These are phyloP conservation scores for Barbatosphaeria neglecta DNA, from an alignment of 495 filamentous ascomycete genomes.

Conservation along the genomic window DNA sequence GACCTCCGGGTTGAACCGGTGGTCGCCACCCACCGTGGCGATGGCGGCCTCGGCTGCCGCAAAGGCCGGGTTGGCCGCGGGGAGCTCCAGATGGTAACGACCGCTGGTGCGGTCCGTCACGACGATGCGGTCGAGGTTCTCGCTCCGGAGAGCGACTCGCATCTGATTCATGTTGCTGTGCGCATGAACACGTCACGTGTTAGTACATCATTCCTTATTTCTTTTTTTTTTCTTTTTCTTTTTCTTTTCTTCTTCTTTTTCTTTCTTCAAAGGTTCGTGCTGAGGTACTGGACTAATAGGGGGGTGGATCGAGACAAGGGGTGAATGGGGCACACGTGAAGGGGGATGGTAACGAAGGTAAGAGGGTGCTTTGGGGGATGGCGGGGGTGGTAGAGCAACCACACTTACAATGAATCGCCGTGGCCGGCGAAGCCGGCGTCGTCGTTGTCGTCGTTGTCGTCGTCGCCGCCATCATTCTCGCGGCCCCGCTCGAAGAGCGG, in stretches of 20 bases:
- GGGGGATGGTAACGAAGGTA: not conserved
- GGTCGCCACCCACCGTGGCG: not conserved
- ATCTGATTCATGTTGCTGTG: no score
- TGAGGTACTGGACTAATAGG: no score
- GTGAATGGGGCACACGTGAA: not conserved
- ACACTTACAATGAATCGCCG: not conserved
- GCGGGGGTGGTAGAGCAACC: not conserved
- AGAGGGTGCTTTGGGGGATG: not conserved
- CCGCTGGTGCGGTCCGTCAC: no score
- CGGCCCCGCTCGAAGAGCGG: conserved; percentile 7
- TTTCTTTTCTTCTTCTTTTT: no score
- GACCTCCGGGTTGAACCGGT: not conserved
- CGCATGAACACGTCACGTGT: no score
- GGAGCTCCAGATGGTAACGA: not conserved
- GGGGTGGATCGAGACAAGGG: no score
- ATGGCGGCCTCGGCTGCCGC: not conserved
- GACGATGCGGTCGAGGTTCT: no score
- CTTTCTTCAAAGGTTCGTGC: no score
- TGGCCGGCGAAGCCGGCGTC: not conserved
- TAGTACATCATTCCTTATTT: no score
- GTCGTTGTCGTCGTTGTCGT: not conserved
- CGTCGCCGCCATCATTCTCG: not conserved
- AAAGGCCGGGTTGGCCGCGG: not conserved
- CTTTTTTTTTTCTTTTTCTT: no score
- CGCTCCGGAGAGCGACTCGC: no score